Conservation (phyloP, 306 rosid genomes). For the Abrus pulchellus region DNA sequence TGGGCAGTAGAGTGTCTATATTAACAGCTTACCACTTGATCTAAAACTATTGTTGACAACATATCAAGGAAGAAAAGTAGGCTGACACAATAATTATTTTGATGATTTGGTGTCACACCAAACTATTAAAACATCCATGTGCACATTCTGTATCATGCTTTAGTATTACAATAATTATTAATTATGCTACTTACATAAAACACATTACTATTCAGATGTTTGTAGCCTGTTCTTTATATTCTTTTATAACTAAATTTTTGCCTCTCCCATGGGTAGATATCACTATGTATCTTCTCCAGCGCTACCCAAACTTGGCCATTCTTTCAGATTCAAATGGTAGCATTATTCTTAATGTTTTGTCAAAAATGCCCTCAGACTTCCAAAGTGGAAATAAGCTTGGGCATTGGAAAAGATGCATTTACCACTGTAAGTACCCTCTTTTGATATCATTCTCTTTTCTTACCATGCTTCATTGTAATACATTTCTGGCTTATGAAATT, state of each 20-base stretch:
- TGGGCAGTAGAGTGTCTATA: neutral
- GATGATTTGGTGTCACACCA: slow-evolving; percentile 16
- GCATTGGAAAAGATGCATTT: slow-evolving; percentile 56
- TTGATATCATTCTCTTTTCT: neutral
- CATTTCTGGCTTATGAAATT: slow-evolving; percentile 1
- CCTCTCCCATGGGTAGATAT: slow-evolving; percentile 51
- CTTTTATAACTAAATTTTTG: neutral
- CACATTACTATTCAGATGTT: slow-evolving; percentile 17
- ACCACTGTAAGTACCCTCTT: slow-evolving; percentile 46
- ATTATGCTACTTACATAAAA: slow-evolving; percentile 24
- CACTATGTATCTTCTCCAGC: slow-evolving; percentile 51
- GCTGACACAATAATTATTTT: neutral
- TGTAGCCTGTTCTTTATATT: neutral
- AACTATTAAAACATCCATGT: neutral
- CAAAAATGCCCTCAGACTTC: slow-evolving; percentile 60
- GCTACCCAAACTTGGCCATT: slow-evolving; percentile 52
- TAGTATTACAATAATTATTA: neutral
- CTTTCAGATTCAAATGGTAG: slow-evolving; percentile 53
- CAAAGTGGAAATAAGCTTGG: slow-evolving; percentile 65
- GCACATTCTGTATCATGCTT: neutral
- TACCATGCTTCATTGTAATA: slow-evolving; percentile 42
- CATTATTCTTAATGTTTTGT: slow-evolving; percentile 54
- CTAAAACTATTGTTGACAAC: neutral
- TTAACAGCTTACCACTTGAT: slow-evolving; percentile 1
- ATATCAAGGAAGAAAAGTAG: slow-evolving; percentile 2